phyloP scores from a whole-genome alignment of 2,329 filamentous ascomycete species.

The Pseudonectria buxi region DNA sequence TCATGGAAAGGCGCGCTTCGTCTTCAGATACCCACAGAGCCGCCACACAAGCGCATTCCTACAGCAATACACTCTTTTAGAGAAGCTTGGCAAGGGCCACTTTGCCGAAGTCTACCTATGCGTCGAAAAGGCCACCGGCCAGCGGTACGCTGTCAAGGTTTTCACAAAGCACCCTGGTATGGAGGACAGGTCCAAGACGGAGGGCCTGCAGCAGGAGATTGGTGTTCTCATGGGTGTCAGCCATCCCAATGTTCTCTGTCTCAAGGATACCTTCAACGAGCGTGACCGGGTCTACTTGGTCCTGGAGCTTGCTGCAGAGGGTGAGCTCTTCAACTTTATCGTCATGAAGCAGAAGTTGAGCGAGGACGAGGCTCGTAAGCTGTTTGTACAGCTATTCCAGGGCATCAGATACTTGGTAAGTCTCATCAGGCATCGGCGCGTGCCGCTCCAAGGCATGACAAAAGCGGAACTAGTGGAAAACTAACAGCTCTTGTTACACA shows the following conservation, averaged over 20 bases:
- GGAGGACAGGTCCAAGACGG: constrained; percentile 75
- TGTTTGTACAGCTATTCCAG: constrained; percentile 88
- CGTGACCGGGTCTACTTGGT: constrained; percentile 85
- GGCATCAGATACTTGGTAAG: constrained; percentile 90
- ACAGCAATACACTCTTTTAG: constrained; percentile 77
- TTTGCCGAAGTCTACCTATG: constrained; percentile 93
- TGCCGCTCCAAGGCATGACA: no score
- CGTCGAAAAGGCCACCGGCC: constrained; percentile 75
- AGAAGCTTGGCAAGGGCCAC: constrained; percentile 88
- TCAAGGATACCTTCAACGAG: constrained; percentile 95
- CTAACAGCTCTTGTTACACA: constrained; percentile 32
- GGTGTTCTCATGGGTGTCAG: constrained; percentile 95
- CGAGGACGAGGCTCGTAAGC: constrained; percentile 75
- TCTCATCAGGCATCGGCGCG: constrained; percentile 6
- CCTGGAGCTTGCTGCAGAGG: constrained; percentile 82
- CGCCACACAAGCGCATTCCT: constrained; percentile 70
- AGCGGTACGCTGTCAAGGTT: constrained; percentile 85
- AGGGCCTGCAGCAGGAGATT: constrained; percentile 90
- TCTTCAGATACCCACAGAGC: constrained; percentile 81
- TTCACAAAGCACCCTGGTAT: constrained; percentile 81
- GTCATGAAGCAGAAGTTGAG: constrained; percentile 83
- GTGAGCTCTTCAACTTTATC: constrained; percentile 94
- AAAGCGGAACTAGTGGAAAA: no score
- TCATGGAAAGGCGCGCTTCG: constrained; percentile 75
- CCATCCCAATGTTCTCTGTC: constrained; percentile 83